Conservation (phyloP, 2,329 filamentous ascomycete genomes). For the Coniella lustricola region DNA sequence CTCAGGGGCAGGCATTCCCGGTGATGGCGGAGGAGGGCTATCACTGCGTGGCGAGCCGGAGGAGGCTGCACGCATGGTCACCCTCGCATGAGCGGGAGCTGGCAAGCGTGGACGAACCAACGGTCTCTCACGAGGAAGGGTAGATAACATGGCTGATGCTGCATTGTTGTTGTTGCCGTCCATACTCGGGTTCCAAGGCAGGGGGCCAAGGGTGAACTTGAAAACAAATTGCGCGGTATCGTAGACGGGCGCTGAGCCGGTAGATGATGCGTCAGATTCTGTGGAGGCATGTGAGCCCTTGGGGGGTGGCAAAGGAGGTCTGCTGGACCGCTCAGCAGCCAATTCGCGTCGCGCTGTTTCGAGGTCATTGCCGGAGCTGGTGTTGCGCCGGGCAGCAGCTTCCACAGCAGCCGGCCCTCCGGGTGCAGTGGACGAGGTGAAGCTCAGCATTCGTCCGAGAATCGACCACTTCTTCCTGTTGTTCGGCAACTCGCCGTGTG, state of each 20-base stretch:
- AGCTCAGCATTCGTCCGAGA: slow-evolving; percentile 54
- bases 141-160: slow-evolving; percentile 42
- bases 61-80: slow-evolving; percentile 34
- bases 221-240: slow-evolving; percentile 58
- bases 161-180: slow-evolving; percentile 13
- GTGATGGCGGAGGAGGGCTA: slow-evolving; percentile 30
- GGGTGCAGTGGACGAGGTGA: slow-evolving; percentile 23
- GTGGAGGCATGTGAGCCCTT: slow-evolving; percentile 21
- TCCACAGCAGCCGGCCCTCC: slow-evolving; percentile 11
- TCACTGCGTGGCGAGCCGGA: slow-evolving; percentile 24
- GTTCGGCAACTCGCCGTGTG: slow-evolving; percentile 23
- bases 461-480: slow-evolving; percentile 56
- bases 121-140: slow-evolving; percentile 53
- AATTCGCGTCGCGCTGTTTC: slow-evolving; percentile 44
- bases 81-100: slow-evolving; percentile 58
- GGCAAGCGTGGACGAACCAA: slow-evolving; percentile 64
- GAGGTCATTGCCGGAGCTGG: slow-evolving; percentile 36
- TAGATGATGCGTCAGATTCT: slow-evolving; percentile 43
- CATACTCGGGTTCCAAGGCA: slow-evolving; percentile 23
- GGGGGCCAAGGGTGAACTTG: slow-evolving; percentile 61
- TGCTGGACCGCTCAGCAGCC: slow-evolving; percentile 34
- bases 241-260: slow-evolving; percentile 47
- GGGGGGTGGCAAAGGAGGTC: slow-evolving; percentile 31
- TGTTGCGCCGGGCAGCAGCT: slow-evolving; percentile 19
- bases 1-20: slow-evolving; percentile 36